phyloP scores from a whole-genome alignment of 129 eudicot genomes.

The Deinandra increscens region DNA sequence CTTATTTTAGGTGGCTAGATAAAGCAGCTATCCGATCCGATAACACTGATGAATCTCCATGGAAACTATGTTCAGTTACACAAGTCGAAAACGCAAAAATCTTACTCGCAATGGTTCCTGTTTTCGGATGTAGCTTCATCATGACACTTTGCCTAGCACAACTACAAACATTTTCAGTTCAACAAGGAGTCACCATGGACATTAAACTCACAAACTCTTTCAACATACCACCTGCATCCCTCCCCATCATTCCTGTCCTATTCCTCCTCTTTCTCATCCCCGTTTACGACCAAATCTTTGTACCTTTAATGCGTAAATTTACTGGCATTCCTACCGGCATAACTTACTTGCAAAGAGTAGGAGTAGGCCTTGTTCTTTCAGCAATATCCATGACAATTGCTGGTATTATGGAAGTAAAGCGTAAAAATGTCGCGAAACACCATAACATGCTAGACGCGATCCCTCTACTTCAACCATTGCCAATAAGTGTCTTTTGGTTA shows the following conservation, averaged over 20 bases:
- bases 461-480: conserved; percentile 48
- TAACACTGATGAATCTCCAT: conserved; percentile 11
- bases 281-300: conserved; percentile 44
- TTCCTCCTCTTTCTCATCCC: conserved; percentile 51
- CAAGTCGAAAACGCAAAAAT: conserved; percentile 79
- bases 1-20: conserved; percentile 51
- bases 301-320: conserved; percentile 44
- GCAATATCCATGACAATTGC: conserved; percentile 64
- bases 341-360: conserved; percentile 62
- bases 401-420: conserved; percentile 53
- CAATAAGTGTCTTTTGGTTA: conserved; percentile 65
- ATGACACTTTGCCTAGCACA: conserved; percentile 76
- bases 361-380: conserved; percentile 61
- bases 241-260: conserved; percentile 52
- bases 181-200: conserved; percentile 61
- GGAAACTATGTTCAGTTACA: conserved; percentile 72
- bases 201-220: conserved; percentile 42
- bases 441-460: conserved; percentile 56
- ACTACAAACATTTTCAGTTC: conserved; percentile 16
- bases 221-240: conserved; percentile 61
- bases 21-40: conserved; percentile 55
- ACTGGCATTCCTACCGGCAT: conserved; percentile 63
- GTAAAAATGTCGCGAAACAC: conserved; percentile 46
- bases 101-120: conserved; percentile 51
- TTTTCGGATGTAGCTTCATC: conserved; percentile 47